Conservation (phyloP, 352 stramenopile species). For the Phytophthora gonapodyides region DNA sequence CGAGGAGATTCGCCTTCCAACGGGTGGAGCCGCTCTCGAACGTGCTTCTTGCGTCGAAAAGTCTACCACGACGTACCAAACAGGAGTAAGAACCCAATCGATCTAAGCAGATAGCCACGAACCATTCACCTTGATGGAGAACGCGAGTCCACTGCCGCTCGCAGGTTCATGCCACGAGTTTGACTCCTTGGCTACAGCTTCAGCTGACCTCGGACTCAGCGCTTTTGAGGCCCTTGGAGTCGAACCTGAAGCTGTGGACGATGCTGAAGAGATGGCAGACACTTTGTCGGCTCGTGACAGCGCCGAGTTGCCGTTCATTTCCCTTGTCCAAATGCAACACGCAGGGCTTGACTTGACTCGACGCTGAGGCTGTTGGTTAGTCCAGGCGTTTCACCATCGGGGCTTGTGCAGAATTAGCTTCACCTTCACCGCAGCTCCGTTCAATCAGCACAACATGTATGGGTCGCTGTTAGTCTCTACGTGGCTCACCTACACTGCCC, state of each 20-base stretch:
- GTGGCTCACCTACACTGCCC: constrained; percentile 10
- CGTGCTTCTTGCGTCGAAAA: constrained; percentile 58
- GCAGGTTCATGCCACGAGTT: constrained; percentile 16
- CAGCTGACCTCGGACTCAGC: constrained; percentile 9
- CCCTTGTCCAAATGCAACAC: constrained; percentile 1
- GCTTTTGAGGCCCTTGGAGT: constrained; percentile 17
- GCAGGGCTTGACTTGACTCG: constrained; percentile 5
- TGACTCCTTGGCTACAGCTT: constrained; percentile 6
- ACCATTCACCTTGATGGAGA: constrained; percentile 32
- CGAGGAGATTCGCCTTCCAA: constrained; percentile 34
- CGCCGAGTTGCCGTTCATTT: constrained; percentile 18
- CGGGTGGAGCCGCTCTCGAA: constrained; percentile 50
- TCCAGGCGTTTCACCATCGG: constrained; percentile 24
- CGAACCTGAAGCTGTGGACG: constrained; percentile 15
- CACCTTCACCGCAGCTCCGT: not conserved
- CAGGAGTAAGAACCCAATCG: not conserved
- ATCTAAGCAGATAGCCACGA: not conserved
- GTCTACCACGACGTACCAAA: constrained; percentile 28
- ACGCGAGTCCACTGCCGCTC: constrained; percentile 21
- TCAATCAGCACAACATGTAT: constrained; percentile 8
- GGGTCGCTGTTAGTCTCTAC: constrained; percentile 8
- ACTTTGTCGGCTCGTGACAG: constrained; percentile 22
- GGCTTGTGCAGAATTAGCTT: constrained; percentile 24
- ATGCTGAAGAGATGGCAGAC: constrained; percentile 18
- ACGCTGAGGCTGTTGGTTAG: constrained; percentile 3